Evolutionary conservation across 768 basidiomycete species (phyloP).

Genomic region (Kondoa subrosea): DNA sequence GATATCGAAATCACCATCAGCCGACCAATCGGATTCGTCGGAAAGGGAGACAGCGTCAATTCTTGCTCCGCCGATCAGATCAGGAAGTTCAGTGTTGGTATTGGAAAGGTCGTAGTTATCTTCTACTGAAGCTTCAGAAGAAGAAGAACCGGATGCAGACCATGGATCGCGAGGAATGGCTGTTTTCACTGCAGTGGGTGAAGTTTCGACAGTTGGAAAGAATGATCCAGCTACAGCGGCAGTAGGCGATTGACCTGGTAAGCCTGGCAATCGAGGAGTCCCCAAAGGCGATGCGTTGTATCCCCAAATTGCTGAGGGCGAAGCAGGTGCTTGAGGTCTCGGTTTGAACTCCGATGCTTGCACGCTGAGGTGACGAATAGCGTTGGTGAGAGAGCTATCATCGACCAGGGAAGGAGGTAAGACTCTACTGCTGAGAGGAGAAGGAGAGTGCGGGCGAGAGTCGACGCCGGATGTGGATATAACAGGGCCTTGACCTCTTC

Average conservation of each 20-base stretch:
- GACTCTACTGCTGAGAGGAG: neutral
- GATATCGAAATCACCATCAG: neutral
- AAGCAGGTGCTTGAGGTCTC: constrained; percentile 7
- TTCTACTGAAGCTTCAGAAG: constrained; percentile 16
- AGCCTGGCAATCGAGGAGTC: constrained; percentile 10
- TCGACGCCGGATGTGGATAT: constrained; percentile 7
- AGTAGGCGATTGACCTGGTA: constrained; percentile 3
- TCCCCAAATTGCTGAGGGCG: constrained; percentile 4
- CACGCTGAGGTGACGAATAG: constrained; percentile 12
- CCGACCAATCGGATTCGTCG: neutral
- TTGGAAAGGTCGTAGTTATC: constrained; percentile 4
- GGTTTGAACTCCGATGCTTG: constrained; percentile 17
- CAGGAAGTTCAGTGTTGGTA: neutral
- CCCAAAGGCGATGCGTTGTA: constrained; percentile 17
- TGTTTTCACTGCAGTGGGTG: neutral
- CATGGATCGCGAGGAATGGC: neutral
- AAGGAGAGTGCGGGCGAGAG: constrained; percentile 17
- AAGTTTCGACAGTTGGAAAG: neutral
- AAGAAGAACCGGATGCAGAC: constrained; percentile 11
- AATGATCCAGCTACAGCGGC: neutral
- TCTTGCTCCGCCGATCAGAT: neutral
- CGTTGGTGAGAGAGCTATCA: neutral
- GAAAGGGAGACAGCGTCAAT: neutral
- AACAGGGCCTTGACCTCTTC: constrained; percentile 7
- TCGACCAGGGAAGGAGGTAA: constrained; percentile 1